phyloP scores from a whole-genome alignment of 495 filamentous ascomycete species.

The Neurospora sp. region DNA sequence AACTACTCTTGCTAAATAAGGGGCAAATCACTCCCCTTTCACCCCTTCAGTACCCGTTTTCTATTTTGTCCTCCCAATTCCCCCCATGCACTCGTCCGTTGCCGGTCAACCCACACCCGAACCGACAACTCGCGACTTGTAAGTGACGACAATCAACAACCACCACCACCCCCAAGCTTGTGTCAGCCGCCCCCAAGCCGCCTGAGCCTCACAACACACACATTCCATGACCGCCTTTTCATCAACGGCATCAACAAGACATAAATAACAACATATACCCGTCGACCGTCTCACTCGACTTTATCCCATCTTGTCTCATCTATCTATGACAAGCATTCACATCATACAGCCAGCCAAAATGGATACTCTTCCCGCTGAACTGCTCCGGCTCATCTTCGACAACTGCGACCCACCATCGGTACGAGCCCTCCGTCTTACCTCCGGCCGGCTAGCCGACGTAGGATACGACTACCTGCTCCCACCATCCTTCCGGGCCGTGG shows the following conservation, averaged over 20 bases:
- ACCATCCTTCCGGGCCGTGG: constrained; percentile 30
- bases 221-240: neutral
- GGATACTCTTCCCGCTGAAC: constrained; percentile 36
- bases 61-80: neutral
- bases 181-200: neutral
- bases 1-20: constrained; percentile 1
- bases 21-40: neutral
- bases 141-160: neutral
- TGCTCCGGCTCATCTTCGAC: constrained; percentile 36
- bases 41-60: neutral
- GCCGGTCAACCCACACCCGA: neutral
- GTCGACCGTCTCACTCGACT: neutral
- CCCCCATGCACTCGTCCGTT: neutral
- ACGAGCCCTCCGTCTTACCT: constrained; percentile 30
- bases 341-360: constrained; percentile 7
- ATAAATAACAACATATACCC: neutral
- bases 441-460: constrained; percentile 29
- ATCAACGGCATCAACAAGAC: neutral
- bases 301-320: neutral
- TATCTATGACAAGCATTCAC: neutral
- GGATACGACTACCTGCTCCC: constrained; percentile 36
- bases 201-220: neutral
- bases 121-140: neutral
- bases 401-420: constrained; percentile 31
- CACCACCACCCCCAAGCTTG: neutral